These are phyloP conservation scores for Calonectria montana DNA, from an alignment of 2,329 filamentous ascomycete species.

Conservation along the genomic window DNA sequence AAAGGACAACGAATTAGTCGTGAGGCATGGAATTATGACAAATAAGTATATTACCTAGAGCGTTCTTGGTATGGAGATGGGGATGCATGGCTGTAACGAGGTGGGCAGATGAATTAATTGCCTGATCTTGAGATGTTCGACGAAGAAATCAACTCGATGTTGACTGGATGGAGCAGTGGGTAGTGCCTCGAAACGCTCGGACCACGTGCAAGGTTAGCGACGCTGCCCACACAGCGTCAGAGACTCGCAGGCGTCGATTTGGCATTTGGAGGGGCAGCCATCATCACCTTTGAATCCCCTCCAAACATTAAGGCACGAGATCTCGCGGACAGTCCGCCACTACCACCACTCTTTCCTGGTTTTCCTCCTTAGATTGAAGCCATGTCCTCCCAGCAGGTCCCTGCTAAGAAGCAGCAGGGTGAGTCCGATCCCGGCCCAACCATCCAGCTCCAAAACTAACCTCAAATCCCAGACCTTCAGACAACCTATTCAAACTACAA, in stretches of 20 bases:
- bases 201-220: conserved; percentile 39
- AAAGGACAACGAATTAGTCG: conserved; percentile 30
- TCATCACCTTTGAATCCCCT: conserved; percentile 30
- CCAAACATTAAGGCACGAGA: conserved; percentile 19
- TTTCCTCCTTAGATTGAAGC: conserved; percentile 5
- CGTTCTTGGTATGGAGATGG: conserved; percentile 93
- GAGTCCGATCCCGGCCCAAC: conserved; percentile 28
- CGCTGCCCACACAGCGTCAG: conserved; percentile 20
- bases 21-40: background rate
- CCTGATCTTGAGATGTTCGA: conserved; percentile 21
- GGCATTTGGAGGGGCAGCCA: conserved; percentile 37
- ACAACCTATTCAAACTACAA: conserved; percentile 83
- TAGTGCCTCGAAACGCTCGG: conserved; percentile 44
- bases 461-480: conserved; percentile 74
- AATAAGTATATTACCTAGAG: conserved; percentile 70
- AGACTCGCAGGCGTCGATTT: background rate
- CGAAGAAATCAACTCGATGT: conserved; percentile 32
- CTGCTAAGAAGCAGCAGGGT: conserved; percentile 82
- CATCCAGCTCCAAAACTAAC: conserved; percentile 27
- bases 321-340: conserved; percentile 7
- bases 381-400: conserved; percentile 64
- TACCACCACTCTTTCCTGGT: background rate
- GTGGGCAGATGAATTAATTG: conserved; percentile 18
- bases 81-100: conserved; percentile 82
- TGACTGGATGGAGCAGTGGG: conserved; percentile 17